Base-by-base conservation (phyloP, 1,284 basidiomycete species). In the Termitomyces sp. region DNA sequence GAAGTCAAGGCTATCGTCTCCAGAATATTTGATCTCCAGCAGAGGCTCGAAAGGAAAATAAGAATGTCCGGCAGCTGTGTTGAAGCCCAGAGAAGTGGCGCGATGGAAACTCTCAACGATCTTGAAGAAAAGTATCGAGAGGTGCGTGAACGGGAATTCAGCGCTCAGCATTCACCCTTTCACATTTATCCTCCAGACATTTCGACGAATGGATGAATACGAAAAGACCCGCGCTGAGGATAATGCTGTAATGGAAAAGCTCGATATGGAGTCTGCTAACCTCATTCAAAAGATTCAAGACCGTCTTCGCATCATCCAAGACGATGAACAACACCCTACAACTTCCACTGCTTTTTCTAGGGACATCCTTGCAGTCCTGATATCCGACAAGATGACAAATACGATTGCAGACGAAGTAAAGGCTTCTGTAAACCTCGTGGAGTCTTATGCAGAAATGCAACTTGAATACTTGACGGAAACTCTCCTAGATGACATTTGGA, bases 311-410 rank as follows among this genome's bases (percentile, higher is more conserved):
- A n/a, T 28, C 47, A 41, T 49, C 19, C 46, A 50, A 24, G n/a
- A 24, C 26, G 40, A 30, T n/a, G 13, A 14, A 19, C n/a, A n/a
- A n/a, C n/a, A n/a, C n/a, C n/a, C 21, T 10, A 3, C n/a, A 16
- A 4, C 4, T 2, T 14, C 45, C 5, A 3, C 11, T 26, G 9
- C 38, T 1, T 47, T 41, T 28, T 30, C 47, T 42, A 14, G 33
- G 7, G 38, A 54, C 10, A 5, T 57, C 5, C 45, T 46, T 18
- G 24, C 45, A 14, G 5, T 46, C 13, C 28, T 56, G 9, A 46
- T 53, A 41, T 56, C 55, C 11, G 55, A 53, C 35, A 35, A 43
- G 30, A 33, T 41, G 3, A 33, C 28, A 24, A 33, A 40, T 13
- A 19, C 28, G 16, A 26, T 56, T 0, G 13, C 7, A 33, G 21